Conservation (phyloP, 805 yeast species). For the Candida suzukii region DNA sequence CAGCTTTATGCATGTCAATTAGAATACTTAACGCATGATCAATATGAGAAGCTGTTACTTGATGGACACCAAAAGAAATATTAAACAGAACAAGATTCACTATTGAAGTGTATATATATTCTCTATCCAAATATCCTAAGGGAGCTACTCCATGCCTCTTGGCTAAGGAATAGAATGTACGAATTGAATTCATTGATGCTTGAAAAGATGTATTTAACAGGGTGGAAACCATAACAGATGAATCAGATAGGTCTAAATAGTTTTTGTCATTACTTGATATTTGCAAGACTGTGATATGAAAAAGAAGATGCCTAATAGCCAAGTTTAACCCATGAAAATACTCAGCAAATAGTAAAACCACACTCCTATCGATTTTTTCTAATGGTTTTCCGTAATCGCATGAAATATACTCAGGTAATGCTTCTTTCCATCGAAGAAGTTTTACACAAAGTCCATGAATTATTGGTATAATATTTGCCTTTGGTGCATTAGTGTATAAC, state of each 20-base stretch:
- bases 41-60: conserved; percentile 56
- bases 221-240: conserved; percentile 53
- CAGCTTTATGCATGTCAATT: conserved; percentile 57
- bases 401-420: conserved; percentile 50
- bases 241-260: conserved; percentile 48
- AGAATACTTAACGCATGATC: conserved; percentile 61
- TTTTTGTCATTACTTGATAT: conserved; percentile 32
- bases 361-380: conserved; percentile 47
- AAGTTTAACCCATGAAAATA: conserved; percentile 70
- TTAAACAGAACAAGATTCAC: conserved; percentile 61
- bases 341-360: conserved; percentile 63
- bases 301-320: conserved; percentile 63
- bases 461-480: conserved; percentile 56
- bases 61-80: conserved; percentile 69
- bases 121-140: conserved; percentile 73
- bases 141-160: conserved; percentile 62
- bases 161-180: conserved; percentile 57
- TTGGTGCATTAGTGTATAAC: conserved; percentile 60
- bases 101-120: conserved; percentile 65
- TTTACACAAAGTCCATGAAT: conserved; percentile 57
- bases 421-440: conserved; percentile 55
- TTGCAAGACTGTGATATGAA: conserved; percentile 64
- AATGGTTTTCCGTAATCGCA: conserved; percentile 46
- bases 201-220: conserved; percentile 65
- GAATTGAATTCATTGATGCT: conserved; percentile 62